Evolutionary conservation across 2,329 filamentous ascomycete species (phyloP).

Genomic region (Calonectria honghensis): DNA sequence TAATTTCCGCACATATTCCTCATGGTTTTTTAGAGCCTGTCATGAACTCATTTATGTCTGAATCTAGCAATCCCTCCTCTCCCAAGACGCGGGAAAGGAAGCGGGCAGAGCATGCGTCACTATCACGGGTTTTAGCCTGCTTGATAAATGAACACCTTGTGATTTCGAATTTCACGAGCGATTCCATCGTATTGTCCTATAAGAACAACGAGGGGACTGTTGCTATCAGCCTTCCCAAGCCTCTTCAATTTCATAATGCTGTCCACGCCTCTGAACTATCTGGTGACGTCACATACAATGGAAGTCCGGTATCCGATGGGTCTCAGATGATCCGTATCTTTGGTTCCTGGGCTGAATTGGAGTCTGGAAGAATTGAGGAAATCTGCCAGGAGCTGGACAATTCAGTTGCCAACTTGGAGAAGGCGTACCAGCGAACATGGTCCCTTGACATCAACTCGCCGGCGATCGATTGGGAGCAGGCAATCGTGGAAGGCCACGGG

Average conservation of each 20-base stretch:
- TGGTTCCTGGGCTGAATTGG: not conserved
- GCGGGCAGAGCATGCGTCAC: not conserved
- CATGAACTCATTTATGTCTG: not conserved
- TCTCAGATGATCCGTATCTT: not conserved
- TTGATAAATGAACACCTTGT: constrained; percentile 8
- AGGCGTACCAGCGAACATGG: not conserved
- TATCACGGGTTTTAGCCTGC: not conserved
- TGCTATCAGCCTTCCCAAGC: not conserved
- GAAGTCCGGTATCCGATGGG: not conserved
- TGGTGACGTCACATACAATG: not conserved
- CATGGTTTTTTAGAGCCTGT: not conserved
- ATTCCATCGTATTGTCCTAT: not conserved
- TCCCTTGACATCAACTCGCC: not conserved
- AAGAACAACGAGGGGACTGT: not conserved
- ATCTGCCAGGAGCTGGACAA: not conserved
- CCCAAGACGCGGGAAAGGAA: not conserved
- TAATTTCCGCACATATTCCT: not conserved
- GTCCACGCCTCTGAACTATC: not conserved
- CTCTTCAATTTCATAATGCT: not conserved
- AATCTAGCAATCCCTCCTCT: not conserved
- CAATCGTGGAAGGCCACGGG: constrained; percentile 5
- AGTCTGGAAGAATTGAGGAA: not conserved
- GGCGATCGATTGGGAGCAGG: not conserved
- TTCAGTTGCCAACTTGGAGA: not conserved
- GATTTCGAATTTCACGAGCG: not conserved